Conservation (phyloP, 73 alveolate genomes). For the Paramecium biaurelia region DNA sequence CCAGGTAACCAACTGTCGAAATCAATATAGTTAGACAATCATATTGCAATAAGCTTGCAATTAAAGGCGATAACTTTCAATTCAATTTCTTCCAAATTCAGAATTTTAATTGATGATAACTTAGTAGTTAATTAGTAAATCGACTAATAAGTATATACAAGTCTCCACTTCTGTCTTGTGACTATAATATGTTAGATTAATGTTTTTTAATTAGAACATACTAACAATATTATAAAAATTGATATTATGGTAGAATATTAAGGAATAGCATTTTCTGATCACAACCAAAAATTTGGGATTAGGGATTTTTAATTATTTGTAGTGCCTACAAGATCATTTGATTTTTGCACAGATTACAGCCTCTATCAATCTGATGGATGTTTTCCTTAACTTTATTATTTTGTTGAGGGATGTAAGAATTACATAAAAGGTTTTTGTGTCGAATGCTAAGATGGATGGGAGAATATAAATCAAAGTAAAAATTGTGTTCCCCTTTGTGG, state of each 20-base stretch:
- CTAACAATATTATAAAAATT: not conserved
- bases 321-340: not conserved
- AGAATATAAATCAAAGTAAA: no score
- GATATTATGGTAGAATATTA: not conserved
- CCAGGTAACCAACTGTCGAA: not conserved
- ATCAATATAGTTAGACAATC: not conserved
- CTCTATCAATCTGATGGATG: not conserved
- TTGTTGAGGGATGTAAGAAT: not conserved
- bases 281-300: not conserved
- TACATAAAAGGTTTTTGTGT: not conserved
- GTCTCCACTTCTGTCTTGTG: not conserved
- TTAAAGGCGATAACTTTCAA: no score
- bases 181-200: no score
- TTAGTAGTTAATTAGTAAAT: no score
- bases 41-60: not conserved
- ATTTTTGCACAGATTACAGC: not conserved
- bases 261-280: not conserved
- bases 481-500: not conserved
- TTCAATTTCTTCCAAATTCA: not conserved
- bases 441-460: not conserved
- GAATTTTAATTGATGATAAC: not conserved
- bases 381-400: not conserved
- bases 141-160: not conserved
- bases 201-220: not conserved
- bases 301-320: not conserved